These are phyloP conservation scores for Aphelidium insulamus DNA, from an alignment of 371 early-diverging fungal genomes.

Conservation along the genomic window DNA sequence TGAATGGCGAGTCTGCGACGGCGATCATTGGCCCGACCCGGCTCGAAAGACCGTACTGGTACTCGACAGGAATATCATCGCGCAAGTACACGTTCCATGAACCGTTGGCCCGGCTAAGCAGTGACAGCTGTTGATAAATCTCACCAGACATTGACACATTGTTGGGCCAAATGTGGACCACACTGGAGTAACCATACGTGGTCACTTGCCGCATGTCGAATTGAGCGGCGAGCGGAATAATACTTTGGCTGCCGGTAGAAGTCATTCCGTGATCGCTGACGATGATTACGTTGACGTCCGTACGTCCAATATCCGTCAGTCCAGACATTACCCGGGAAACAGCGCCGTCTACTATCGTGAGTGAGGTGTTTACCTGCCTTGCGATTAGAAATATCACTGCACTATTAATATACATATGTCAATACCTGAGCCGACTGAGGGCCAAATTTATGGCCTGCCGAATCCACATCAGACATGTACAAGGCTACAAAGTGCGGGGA, in stretches of 20 bases:
- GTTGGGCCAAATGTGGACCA: constrained; percentile 20
- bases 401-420: not conserved
- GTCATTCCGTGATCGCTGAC: constrained; percentile 91
- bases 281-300: constrained; percentile 49
- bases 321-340: constrained; percentile 31
- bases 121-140: constrained; percentile 6
- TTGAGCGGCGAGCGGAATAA: constrained; percentile 55
- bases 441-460: constrained; percentile 53
- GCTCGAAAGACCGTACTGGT: constrained; percentile 8
- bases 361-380: constrained; percentile 24
- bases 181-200: constrained; percentile 17
- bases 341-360: constrained; percentile 36
- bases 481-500: constrained; percentile 53
- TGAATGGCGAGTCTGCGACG: constrained; percentile 1
- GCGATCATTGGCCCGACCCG: not conserved
- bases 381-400: not conserved
- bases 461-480: constrained; percentile 65
- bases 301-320: constrained; percentile 28
- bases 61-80: constrained; percentile 35
- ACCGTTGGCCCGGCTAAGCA: constrained; percentile 10
- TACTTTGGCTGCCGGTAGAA: constrained; percentile 14
- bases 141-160: constrained; percentile 1
- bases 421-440: constrained; percentile 25
- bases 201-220: constrained; percentile 18
- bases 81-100: constrained; percentile 30